These are phyloP conservation scores for Hyphodiscus sp. DNA, from an alignment of 2,329 filamentous ascomycete species.

Conservation along the genomic window DNA sequence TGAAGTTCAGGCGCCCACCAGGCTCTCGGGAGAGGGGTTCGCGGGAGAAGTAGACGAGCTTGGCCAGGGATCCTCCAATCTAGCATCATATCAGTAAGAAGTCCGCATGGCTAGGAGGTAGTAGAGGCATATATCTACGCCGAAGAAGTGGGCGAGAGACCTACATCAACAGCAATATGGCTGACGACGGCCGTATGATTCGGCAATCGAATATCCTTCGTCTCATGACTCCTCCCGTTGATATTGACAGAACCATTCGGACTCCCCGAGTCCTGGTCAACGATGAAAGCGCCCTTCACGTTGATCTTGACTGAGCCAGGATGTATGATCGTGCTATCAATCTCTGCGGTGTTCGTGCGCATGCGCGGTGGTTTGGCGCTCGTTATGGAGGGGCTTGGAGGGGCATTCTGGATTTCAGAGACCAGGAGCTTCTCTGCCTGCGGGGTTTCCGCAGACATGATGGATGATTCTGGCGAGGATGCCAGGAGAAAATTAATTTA, in stretches of 20 bases:
- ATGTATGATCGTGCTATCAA: conserved; percentile 42
- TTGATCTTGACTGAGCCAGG: conserved; percentile 84
- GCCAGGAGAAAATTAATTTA: conserved; percentile 13
- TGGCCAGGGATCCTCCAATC: conserved; percentile 94
- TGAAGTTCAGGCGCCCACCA: conserved; percentile 87
- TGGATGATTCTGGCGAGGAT: conserved; percentile 14
- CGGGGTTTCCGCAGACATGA: conserved; percentile 20
- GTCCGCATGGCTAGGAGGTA: neutral
- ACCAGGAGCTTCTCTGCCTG: conserved; percentile 7
- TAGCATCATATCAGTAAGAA: conserved; percentile 33
- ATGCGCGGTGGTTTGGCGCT: conserved; percentile 14
- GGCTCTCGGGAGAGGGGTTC: conserved; percentile 73
- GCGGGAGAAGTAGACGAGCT: conserved; percentile 94
- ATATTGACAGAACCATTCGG: conserved; percentile 34
- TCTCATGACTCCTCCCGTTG: conserved; percentile 56
- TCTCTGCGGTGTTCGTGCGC: conserved; percentile 31
- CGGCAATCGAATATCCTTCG: conserved; percentile 89
- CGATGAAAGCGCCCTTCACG: conserved; percentile 92
- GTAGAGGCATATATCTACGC: neutral
- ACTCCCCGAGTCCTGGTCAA: conserved; percentile 66
- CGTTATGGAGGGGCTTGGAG: conserved; percentile 8
- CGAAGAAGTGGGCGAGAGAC: conserved; percentile 31
- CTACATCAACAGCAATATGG: conserved; percentile 92
- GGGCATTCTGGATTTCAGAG: conserved; percentile 8
- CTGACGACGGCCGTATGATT: conserved; percentile 94